These are phyloP conservation scores for Skeletonema tropicum DNA, from an alignment of 108 stramenopile genomes.

Conservation along the genomic window DNA sequence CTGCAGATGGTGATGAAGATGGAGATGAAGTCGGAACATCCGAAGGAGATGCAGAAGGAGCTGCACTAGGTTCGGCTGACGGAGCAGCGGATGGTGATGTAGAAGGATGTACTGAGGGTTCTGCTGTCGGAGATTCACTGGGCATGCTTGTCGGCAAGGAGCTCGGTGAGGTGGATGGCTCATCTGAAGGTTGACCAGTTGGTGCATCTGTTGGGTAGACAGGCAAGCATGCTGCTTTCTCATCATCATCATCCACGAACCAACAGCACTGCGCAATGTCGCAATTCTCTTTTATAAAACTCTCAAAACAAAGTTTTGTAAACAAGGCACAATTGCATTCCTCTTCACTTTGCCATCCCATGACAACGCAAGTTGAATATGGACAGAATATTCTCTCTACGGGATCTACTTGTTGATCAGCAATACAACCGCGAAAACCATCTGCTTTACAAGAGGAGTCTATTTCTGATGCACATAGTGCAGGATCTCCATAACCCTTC, in stretches of 20 bases:
- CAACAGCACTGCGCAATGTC: slow-evolving; percentile 5
- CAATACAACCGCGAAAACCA: neutral
- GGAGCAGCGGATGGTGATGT: neutral
- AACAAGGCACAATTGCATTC: slow-evolving; percentile 1
- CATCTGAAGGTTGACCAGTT: neutral
- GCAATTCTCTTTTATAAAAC: neutral
- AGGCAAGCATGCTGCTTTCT: neutral
- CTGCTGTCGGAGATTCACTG: neutral
- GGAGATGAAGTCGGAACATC: neutral
- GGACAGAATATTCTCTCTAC: slow-evolving; percentile 9
- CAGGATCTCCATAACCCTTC: neutral
- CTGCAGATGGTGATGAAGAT: neutral
- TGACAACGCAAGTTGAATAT: neutral
- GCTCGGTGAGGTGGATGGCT: too few species aligned
- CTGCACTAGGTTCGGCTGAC: neutral
- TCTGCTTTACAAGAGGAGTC: neutral
- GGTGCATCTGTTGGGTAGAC: too few species aligned
- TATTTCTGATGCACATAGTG: slow-evolving; percentile 10
- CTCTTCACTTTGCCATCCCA: neutral
- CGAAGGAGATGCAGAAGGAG: neutral
- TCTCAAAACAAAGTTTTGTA: neutral
- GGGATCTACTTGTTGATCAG: neutral
- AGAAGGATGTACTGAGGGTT: neutral
- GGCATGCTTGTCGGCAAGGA: too few species aligned
- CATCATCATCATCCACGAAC: neutral